Percentiles rank a stretch among this genome's conserved stretches.
phyloP scores from a whole-genome alignment of 805 yeast species.

The Scheffersomyces ergatensis region DNA sequence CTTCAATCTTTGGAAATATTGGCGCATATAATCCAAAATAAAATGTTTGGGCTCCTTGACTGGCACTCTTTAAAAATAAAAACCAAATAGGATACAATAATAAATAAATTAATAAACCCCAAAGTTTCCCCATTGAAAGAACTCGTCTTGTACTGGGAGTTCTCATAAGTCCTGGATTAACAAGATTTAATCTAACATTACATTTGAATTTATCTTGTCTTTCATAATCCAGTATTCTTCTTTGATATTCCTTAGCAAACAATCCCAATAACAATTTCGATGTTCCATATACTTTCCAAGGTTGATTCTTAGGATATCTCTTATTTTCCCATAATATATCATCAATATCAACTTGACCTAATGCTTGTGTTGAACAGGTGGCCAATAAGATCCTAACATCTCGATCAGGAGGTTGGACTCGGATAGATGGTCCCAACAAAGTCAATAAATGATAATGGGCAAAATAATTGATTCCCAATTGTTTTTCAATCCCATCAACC shows the following conservation, averaged over 20 bases:
- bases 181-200: conserved; percentile 68
- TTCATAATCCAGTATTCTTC: conserved; percentile 53
- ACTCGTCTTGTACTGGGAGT: conserved; percentile 81
- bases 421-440: conserved; percentile 76
- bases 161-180: conserved; percentile 91
- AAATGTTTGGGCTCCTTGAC: conserved; percentile 77
- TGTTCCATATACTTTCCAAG: conserved; percentile 79
- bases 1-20: conserved; percentile 55
- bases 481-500: conserved; percentile 81
- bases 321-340: conserved; percentile 58
- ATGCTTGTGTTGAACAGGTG: conserved; percentile 72
- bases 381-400: conserved; percentile 84
- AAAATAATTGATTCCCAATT: conserved; percentile 78
- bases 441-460: conserved; percentile 81
- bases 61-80: conserved; percentile 71
- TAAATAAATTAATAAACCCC: conserved; percentile 59
- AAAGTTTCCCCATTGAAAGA: conserved; percentile 69
- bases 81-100: conserved; percentile 79
- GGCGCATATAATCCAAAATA: conserved; percentile 72
- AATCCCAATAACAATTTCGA: conserved; percentile 75
- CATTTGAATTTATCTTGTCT: conserved; percentile 71
- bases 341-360: conserved; percentile 64
- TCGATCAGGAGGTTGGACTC: conserved; percentile 90
- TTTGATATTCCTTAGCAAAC: conserved; percentile 78
- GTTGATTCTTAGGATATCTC: conserved; percentile 57